Evolutionary conservation across 176 grass and related monocot species (phyloP).

Genomic region (Oryza nivara): DNA sequence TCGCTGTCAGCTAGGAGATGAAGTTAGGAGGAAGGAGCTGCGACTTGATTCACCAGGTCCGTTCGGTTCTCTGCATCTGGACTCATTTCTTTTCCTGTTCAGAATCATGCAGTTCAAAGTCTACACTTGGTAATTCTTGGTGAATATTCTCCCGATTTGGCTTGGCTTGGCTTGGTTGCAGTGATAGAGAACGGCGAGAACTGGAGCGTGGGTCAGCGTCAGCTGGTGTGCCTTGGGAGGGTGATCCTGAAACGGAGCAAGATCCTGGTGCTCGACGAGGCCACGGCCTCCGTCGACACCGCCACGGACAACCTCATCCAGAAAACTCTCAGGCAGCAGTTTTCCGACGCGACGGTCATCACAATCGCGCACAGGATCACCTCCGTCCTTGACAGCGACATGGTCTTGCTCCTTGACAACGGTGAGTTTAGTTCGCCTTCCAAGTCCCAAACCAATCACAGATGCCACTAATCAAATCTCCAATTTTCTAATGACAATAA

Average conservation of each 20-base stretch:
- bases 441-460: background rate
- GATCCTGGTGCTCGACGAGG: slow-evolving; percentile 79
- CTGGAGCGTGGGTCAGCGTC: slow-evolving; percentile 89
- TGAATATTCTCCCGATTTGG: slow-evolving; percentile 8
- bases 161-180: slow-evolving; percentile 32
- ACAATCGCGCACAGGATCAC: slow-evolving; percentile 78
- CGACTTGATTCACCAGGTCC: slow-evolving; percentile 78
- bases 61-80: background rate
- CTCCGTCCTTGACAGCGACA: slow-evolving; percentile 75
- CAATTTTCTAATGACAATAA: too few species aligned
- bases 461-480: background rate
- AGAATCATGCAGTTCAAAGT: background rate
- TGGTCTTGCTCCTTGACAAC: slow-evolving; percentile 77
- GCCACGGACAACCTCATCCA: slow-evolving; percentile 82
- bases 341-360: slow-evolving; percentile 69
- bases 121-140: background rate
- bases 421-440: slow-evolving; percentile 38
- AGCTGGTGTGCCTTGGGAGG: slow-evolving; percentile 67
- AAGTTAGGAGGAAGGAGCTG: slow-evolving; percentile 72
- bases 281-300: slow-evolving; percentile 75
- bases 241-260: slow-evolving; percentile 85
- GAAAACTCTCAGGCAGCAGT: slow-evolving; percentile 70
- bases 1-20: slow-evolving; percentile 72
- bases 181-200: slow-evolving; percentile 95
- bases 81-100: background rate